Evolutionary conservation across 352 stramenopile species (phyloP).

Genomic region (Phytophthora litchii): DNA sequence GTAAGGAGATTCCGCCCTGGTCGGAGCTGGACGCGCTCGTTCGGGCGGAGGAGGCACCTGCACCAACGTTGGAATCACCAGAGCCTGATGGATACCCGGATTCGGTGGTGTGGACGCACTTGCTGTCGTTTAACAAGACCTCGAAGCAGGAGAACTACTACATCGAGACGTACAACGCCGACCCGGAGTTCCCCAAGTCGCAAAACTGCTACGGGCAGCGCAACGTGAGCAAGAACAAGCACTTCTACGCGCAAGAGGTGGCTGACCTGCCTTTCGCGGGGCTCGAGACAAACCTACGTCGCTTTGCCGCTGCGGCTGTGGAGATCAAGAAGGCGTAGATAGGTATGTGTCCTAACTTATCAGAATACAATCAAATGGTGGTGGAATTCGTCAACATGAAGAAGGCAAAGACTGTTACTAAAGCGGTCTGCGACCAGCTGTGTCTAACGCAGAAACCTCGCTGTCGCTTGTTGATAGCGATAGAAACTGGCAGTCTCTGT

Average conservation of each 20-base stretch:
- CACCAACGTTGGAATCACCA: constrained; percentile 27
- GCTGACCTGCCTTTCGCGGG: constrained; percentile 24
- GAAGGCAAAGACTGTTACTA: no score
- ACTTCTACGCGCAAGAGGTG: constrained; percentile 34
- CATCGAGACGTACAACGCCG: constrained; percentile 58
- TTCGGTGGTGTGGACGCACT: constrained; percentile 69
- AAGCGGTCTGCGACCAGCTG: no score
- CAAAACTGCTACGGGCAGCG: constrained; percentile 71
- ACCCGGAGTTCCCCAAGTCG: constrained; percentile 45
- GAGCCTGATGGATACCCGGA: constrained; percentile 48
- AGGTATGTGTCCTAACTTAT: constrained; percentile 24
- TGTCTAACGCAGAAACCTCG: constrained; percentile 6
- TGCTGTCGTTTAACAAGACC: constrained; percentile 62
- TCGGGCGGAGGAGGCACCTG: constrained; percentile 25
- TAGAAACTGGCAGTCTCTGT: constrained; percentile 13
- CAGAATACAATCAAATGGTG: neutral
- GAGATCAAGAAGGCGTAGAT: constrained; percentile 26
- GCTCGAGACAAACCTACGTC: constrained; percentile 31
- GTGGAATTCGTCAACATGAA: no score
- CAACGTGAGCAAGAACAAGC: constrained; percentile 32
- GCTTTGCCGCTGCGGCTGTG: constrained; percentile 33
- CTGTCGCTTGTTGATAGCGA: neutral
- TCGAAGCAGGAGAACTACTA: constrained; percentile 47
- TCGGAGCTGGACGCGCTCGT: constrained; percentile 24
- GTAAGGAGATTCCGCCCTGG: constrained; percentile 29